Percentiles rank a stretch among this genome's conserved stretches.
phyloP scores from a whole-genome alignment of 202 grass and related monocot species.

The Schoenoplectus triqueter region DNA sequence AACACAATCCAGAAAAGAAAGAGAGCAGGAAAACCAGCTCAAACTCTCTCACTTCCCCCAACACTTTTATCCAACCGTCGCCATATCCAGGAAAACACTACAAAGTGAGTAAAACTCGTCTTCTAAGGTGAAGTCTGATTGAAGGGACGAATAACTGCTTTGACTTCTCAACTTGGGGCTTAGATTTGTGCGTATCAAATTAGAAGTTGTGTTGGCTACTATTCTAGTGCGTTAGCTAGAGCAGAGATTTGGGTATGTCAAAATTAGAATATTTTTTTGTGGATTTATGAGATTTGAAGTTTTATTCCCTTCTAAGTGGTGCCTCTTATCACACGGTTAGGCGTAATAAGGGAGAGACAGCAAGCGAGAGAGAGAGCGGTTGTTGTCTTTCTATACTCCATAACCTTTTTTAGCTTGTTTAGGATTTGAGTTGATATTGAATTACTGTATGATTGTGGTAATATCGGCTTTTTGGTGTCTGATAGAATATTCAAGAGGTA shows the following conservation, averaged over 20 bases:
- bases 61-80: slow-evolving; percentile 34
- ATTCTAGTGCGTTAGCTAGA: background rate
- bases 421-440: slow-evolving; percentile 23
- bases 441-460: slow-evolving; percentile 21
- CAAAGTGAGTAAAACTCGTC: background rate
- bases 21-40: slow-evolving; percentile 32
- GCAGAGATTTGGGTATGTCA: slow-evolving; percentile 27
- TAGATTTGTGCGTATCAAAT: slow-evolving; percentile 29
- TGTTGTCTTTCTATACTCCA: background rate
- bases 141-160: background rate
- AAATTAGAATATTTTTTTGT: background rate
- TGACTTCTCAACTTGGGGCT: slow-evolving; percentile 27
- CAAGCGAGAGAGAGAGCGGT: background rate
- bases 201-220: background rate
- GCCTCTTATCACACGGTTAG: background rate
- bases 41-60: background rate
- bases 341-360: background rate
- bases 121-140: slow-evolving; percentile 17
- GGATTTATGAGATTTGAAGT: slow-evolving; percentile 28
- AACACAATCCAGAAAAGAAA: slow-evolving; percentile 21
- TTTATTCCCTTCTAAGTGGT: slow-evolving; percentile 7
- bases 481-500: slow-evolving; percentile 40
- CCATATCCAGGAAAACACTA: slow-evolving; percentile 26
- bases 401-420: background rate
- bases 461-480: background rate